A percentile compares a stretch with the other conserved stretches of the same genome.
Evolutionary conservation across 225 moss, liverwort and hornwort species (phyloP).

Genomic region (Lunularia cruciata): DNA sequence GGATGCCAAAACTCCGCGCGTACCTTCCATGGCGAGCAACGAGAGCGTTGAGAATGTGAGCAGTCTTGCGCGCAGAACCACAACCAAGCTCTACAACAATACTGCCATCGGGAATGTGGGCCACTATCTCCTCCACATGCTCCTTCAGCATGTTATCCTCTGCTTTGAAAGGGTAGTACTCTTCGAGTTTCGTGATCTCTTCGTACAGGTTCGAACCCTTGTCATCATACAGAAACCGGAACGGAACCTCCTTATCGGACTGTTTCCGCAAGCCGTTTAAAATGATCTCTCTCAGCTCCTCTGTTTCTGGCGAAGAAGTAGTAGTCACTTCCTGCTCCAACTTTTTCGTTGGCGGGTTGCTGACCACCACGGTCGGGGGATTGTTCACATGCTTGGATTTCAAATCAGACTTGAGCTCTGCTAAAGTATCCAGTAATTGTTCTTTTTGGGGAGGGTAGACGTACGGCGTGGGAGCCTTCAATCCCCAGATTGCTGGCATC

Average conservation of each 20-base stretch:
- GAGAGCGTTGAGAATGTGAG: slow-evolving; percentile 51
- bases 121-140: slow-evolving; percentile 45
- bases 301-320: no score
- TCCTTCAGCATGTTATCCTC: slow-evolving; percentile 56
- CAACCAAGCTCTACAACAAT: slow-evolving; percentile 83
- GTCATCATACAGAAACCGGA: slow-evolving; percentile 61
- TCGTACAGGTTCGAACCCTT: slow-evolving; percentile 68
- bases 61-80: slow-evolving; percentile 72
- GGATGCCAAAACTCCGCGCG: no score
- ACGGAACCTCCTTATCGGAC: slow-evolving; percentile 36
- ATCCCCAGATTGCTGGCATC: no score
- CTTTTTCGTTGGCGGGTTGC: no score
- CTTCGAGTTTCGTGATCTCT: slow-evolving; percentile 63
- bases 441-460: no score
- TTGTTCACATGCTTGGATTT: no score
- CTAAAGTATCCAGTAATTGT: no score
- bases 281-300: slow-evolving; percentile 9
- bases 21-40: slow-evolving; percentile 55
- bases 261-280: not conserved
- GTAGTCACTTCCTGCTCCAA: no score
- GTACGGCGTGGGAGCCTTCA: no score
- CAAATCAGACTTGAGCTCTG: no score
- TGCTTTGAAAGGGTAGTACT: slow-evolving; percentile 72
- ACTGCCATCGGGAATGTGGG: slow-evolving; percentile 48
- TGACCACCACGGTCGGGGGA: no score